A percentile compares a stretch with the other conserved stretches of the same genome.
Evolutionary conservation across 208 protist species (phyloP).

Genomic region (Crithidia fasciculata): DNA sequence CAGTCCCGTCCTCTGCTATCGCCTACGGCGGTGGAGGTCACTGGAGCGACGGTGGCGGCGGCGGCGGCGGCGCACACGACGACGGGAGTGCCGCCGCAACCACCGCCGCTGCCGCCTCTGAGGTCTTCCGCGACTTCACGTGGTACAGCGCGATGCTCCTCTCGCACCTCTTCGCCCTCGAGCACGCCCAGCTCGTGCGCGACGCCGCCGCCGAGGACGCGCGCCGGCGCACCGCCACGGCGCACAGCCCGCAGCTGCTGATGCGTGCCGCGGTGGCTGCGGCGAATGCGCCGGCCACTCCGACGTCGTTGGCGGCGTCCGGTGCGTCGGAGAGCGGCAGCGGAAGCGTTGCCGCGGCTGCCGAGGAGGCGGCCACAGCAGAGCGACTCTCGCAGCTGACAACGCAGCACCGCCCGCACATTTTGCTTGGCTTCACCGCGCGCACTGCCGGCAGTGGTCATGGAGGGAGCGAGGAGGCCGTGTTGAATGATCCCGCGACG

Average conservation of each 20-base stretch:
- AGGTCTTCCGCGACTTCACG: slow-evolving; percentile 38
- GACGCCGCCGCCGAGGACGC: slow-evolving; percentile 22
- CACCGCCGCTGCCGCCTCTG: slow-evolving; percentile 9
- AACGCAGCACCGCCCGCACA: slow-evolving; percentile 27
- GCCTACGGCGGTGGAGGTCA: slow-evolving; percentile 6
- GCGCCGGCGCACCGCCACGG: slow-evolving; percentile 7
- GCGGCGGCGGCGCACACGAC: background rate
- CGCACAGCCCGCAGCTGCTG: slow-evolving; percentile 26
- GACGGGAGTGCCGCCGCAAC: background rate
- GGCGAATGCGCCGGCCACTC: slow-evolving; percentile 1
- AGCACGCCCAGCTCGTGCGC: slow-evolving; percentile 39
- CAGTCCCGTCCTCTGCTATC: background rate
- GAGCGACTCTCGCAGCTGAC: background rate
- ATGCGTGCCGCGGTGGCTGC: slow-evolving; percentile 27
- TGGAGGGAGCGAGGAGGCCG: background rate
- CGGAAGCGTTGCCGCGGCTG: background rate
- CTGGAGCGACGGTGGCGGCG: slow-evolving; percentile 6
- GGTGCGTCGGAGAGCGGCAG: background rate
- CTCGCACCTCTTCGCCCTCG: slow-evolving; percentile 42
- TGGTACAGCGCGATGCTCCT: slow-evolving; percentile 53
- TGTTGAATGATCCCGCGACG: slow-evolving; percentile 13
- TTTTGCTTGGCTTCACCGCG: slow-evolving; percentile 22
- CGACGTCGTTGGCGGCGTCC: background rate
- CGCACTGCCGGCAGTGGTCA: background rate
- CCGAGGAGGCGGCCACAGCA: background rate